Evolutionary conservation across 441 rosid genomes (phyloP).

Genomic region (Erodium moschatum): DNA sequence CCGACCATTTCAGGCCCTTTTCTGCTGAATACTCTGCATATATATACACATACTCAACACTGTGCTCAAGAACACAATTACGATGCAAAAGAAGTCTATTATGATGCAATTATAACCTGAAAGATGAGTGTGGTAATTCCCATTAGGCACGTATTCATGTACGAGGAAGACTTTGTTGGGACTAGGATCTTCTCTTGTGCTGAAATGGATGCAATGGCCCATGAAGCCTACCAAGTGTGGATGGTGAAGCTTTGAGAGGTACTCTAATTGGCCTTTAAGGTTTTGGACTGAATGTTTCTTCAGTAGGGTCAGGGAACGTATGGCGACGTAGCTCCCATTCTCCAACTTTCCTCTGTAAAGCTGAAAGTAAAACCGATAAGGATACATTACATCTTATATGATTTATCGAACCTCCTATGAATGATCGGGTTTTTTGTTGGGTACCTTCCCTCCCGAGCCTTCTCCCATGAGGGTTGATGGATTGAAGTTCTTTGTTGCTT

Average conservation of each 20-base stretch:
- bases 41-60: neutral
- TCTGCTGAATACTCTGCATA: constrained; percentile 53
- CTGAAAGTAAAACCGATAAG: constrained; percentile 33
- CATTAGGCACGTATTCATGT: constrained; percentile 56
- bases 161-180: constrained; percentile 53
- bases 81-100: no score
- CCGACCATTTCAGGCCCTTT: constrained; percentile 77
- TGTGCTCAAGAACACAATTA: no score
- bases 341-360: constrained; percentile 72
- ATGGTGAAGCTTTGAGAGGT: constrained; percentile 77
- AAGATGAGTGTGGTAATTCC: constrained; percentile 57
- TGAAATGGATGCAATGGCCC: constrained; percentile 67
- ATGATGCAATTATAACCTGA: constrained; percentile 44
- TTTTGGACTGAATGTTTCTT: constrained; percentile 64
- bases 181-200: constrained; percentile 39
- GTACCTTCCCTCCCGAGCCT: constrained; percentile 79
- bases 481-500: constrained; percentile 67
- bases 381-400: no score
- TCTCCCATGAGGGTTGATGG: constrained; percentile 59
- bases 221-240: constrained; percentile 74
- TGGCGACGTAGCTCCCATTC: constrained; percentile 56
- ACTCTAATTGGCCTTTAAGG: constrained; percentile 59
- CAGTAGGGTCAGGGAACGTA: constrained; percentile 48
- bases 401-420: neutral
- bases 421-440: neutral